A percentile compares a stretch with the other conserved stretches of the same genome.
Evolutionary conservation across 768 basidiomycete species (phyloP).

Genomic region (Clitopilus hobsonii): DNA sequence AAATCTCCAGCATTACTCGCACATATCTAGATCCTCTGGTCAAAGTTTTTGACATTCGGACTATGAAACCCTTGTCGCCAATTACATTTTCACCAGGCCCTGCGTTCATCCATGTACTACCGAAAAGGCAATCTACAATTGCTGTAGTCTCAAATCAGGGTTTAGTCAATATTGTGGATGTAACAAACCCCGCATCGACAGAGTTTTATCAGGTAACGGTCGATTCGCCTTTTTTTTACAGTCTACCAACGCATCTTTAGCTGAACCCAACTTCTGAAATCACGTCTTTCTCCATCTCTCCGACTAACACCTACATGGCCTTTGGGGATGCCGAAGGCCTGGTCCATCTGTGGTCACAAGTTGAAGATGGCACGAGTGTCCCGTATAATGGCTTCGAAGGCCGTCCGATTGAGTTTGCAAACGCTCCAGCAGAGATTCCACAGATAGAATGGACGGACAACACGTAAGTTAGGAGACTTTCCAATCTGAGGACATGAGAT

Average conservation of each 20-base stretch:
- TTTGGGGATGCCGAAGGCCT: slow-evolving; percentile 86
- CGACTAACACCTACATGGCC: slow-evolving; percentile 86
- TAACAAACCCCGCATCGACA: slow-evolving; percentile 59
- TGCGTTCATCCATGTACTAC: slow-evolving; percentile 77
- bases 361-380: slow-evolving; percentile 51
- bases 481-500: neutral
- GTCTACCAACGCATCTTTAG: slow-evolving; percentile 27
- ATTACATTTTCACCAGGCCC: slow-evolving; percentile 86
- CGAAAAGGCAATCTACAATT: slow-evolving; percentile 69
- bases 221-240: slow-evolving; percentile 1
- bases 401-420: slow-evolving; percentile 81
- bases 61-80: slow-evolving; percentile 76
- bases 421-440: slow-evolving; percentile 61
- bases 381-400: slow-evolving; percentile 92
- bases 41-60: slow-evolving; percentile 88
- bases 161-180: slow-evolving; percentile 81
- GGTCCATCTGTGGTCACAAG: slow-evolving; percentile 77
- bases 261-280: slow-evolving; percentile 72
- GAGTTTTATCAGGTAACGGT: slow-evolving; percentile 76
- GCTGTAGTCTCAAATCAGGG: slow-evolving; percentile 78
- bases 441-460: slow-evolving; percentile 77
- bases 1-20: slow-evolving; percentile 63
- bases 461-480: slow-evolving; percentile 49
- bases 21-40: slow-evolving; percentile 90
- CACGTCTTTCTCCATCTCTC: slow-evolving; percentile 76